phyloP scores from a whole-genome alignment of 2,329 filamentous ascomycete species.

The Huntiella moniliformis region DNA sequence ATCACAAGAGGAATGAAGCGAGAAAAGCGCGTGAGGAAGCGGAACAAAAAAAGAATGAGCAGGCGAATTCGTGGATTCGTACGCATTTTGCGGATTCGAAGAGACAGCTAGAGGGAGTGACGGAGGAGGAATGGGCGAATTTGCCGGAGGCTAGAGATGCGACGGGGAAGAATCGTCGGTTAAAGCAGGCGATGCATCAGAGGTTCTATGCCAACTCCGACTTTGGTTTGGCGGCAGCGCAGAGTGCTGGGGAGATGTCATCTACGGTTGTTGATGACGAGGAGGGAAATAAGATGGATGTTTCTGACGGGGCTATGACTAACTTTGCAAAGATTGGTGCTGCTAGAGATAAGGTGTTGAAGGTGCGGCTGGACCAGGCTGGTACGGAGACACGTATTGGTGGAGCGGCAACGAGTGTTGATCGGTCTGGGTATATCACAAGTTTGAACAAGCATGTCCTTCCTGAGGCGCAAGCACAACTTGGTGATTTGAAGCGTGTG shows the following conservation, averaged over 20 bases:
- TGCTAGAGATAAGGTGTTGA: conserved; percentile 84
- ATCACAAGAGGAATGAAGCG: conserved; percentile 76
- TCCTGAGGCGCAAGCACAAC: conserved; percentile 60
- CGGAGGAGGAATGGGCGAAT: conserved; percentile 91
- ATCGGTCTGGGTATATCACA: conserved; percentile 90
- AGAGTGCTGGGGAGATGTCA: conserved; percentile 63
- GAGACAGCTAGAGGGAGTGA: conserved; percentile 67
- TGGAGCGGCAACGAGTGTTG: conserved; percentile 77
- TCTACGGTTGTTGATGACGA: conserved; percentile 73
- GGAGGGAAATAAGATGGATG: conserved; percentile 17
- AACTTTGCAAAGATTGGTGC: conserved; percentile 97
- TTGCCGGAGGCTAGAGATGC: conserved; percentile 91
- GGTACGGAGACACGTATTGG: conserved; percentile 43
- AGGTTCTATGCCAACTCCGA: conserved; percentile 94
- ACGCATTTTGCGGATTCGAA: conserved; percentile 96
- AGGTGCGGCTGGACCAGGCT: conserved; percentile 70
- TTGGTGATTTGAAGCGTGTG: conserved; percentile 89
- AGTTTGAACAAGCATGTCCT: conserved; percentile 68
- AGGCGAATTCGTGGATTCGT: conserved; percentile 93
- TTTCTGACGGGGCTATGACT: conserved; percentile 76
- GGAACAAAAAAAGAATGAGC: conserved; percentile 88
- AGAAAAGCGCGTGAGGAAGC: conserved; percentile 88
- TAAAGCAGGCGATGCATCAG: conserved; percentile 63
- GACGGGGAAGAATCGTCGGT: conserved; percentile 79
- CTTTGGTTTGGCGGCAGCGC: conserved; percentile 75